Evolutionary conservation across 495 filamentous ascomycete genomes (phyloP).

Genomic region (Annulohypoxylon moriforme): DNA sequence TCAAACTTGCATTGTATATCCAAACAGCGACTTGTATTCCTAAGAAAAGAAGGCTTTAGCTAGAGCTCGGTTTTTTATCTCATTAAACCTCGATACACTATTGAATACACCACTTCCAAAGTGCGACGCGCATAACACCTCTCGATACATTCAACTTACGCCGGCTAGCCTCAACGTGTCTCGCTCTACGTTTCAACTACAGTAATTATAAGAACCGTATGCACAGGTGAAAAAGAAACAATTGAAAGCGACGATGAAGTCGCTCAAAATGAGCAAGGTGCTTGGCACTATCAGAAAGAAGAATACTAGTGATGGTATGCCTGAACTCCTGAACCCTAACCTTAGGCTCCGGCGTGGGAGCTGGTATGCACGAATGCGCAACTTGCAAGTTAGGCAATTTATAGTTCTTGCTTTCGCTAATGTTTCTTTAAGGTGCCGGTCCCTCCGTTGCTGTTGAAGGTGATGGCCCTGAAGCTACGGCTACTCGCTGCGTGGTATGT

Average conservation of each 20-base stretch:
- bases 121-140: slow-evolving; percentile 1
- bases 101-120: neutral
- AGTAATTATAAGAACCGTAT: slow-evolving; percentile 13
- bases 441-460: slow-evolving; percentile 48
- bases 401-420: slow-evolving; percentile 24
- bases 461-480: slow-evolving; percentile 68
- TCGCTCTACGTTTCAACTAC: slow-evolving; percentile 6
- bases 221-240: slow-evolving; percentile 21
- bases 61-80: neutral
- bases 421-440: slow-evolving; percentile 26
- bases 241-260: slow-evolving; percentile 54
- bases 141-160: neutral
- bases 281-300: slow-evolving; percentile 63
- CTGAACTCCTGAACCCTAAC: slow-evolving; percentile 34
- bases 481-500: slow-evolving; percentile 63
- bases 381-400: slow-evolving; percentile 7
- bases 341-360: neutral
- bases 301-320: slow-evolving; percentile 50
- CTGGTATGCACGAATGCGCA: neutral
- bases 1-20: slow-evolving; percentile 18
- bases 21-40: slow-evolving; percentile 8
- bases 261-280: slow-evolving; percentile 66
- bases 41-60: neutral
- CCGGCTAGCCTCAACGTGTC: slow-evolving; percentile 3
- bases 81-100: neutral